Evolutionary conservation across 768 basidiomycete species (phyloP).

Genomic region (Lentinula raphanica): DNA sequence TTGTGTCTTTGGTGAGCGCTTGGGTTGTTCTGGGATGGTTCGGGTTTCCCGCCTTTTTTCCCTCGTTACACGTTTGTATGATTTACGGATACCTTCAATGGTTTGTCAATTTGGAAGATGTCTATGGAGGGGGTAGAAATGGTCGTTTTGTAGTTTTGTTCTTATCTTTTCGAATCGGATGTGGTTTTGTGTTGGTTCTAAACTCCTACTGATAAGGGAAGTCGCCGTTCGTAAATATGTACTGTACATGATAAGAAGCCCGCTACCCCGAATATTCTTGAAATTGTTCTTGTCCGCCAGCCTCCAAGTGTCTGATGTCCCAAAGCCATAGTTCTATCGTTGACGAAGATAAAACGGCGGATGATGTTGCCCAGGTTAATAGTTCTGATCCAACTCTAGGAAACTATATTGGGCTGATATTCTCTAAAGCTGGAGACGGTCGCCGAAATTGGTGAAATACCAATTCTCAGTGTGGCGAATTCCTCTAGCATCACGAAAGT

Average conservation of each 20-base stretch:
- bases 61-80: not conserved
- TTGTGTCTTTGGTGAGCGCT: constrained; percentile 7
- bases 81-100: not conserved
- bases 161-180: not conserved
- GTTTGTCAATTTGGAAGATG: not conserved
- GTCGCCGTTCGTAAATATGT: not conserved
- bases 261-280: not conserved
- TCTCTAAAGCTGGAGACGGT: no score
- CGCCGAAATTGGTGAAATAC: no score
- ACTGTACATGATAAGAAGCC: not conserved
- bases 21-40: not conserved
- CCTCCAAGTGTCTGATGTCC: no score
- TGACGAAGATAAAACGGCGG: no score
- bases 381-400: no score
- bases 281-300: no score
- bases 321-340: no score
- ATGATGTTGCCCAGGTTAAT: no score
- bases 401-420: no score
- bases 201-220: no score
- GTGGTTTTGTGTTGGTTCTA: not conserved
- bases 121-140: constrained; percentile 7
- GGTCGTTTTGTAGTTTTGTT: not conserved
- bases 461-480: no score
- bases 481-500: not conserved
- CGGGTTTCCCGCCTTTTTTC: not conserved